phyloP scores from a whole-genome alignment of 1,284 basidiomycete species.

The Sporisorium scitamineum region DNA sequence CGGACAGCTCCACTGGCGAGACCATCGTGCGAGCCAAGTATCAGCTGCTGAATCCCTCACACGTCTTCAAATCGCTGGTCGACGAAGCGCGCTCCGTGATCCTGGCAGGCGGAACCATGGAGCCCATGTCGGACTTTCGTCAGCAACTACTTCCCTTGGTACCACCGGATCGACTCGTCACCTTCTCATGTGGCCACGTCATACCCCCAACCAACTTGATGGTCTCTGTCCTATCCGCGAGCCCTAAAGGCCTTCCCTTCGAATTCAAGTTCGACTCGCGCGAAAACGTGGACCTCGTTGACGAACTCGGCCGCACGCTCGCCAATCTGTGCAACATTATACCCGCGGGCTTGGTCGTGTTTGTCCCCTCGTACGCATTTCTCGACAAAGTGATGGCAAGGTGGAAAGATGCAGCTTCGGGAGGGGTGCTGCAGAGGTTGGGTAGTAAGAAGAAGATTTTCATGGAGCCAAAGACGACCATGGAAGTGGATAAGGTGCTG shows the following conservation, averaged over 20 bases:
- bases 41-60: slow-evolving; percentile 92
- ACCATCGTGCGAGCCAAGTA: slow-evolving; percentile 80
- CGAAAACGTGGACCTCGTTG: slow-evolving; percentile 78
- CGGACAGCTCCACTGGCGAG: slow-evolving; percentile 4
- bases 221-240: slow-evolving; percentile 81
- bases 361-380: slow-evolving; percentile 91
- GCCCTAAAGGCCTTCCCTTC: slow-evolving; percentile 81
- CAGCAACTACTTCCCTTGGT: slow-evolving; percentile 84
- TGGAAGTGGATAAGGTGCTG: slow-evolving; percentile 82
- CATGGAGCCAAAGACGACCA: slow-evolving; percentile 83
- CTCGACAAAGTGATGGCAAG: slow-evolving; percentile 77
- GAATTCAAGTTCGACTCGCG: slow-evolving; percentile 86
- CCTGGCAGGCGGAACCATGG: slow-evolving; percentile 96
- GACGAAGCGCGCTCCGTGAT: slow-evolving; percentile 84
- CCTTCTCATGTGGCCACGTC: slow-evolving; percentile 92
- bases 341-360: slow-evolving; percentile 90
- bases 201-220: slow-evolving; percentile 84
- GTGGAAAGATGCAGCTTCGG: slow-evolving; percentile 75
- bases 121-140: slow-evolving; percentile 89
- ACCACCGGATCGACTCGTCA: slow-evolving; percentile 76
- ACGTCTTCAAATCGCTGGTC: slow-evolving; percentile 84
- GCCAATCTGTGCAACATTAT: slow-evolving; percentile 82
- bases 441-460: slow-evolving; percentile 85
- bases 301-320: slow-evolving; percentile 85
- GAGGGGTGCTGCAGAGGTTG: slow-evolving; percentile 76